These are phyloP conservation scores for Bipolaris bicolor DNA, from an alignment of 2,329 filamentous ascomycete genomes.

Conservation along the genomic window DNA sequence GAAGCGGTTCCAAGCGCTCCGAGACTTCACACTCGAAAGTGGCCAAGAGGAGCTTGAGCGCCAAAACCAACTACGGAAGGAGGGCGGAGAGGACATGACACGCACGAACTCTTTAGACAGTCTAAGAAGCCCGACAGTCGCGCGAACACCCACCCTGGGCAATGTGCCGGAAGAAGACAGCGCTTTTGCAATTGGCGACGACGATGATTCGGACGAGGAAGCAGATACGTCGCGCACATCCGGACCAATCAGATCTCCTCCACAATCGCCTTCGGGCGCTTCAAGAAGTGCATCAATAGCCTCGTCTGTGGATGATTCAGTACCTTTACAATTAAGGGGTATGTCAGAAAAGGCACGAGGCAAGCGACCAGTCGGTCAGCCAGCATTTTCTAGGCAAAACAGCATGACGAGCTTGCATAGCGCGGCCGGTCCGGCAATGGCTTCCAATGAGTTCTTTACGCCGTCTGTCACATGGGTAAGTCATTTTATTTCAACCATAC, in stretches of 20 bases:
- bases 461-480: slow-evolving; percentile 77
- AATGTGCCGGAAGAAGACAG: slow-evolving; percentile 78
- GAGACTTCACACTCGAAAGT: slow-evolving; percentile 88
- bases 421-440: slow-evolving; percentile 64
- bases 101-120: slow-evolving; percentile 71
- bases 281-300: slow-evolving; percentile 70
- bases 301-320: slow-evolving; percentile 73
- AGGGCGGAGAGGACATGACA: slow-evolving; percentile 47
- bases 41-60: slow-evolving; percentile 90
- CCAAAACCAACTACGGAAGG: slow-evolving; percentile 74
- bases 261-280: slow-evolving; percentile 43
- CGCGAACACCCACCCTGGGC: slow-evolving; percentile 63
- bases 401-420: slow-evolving; percentile 81
- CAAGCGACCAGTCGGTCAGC: slow-evolving; percentile 86
- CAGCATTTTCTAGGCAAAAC: slow-evolving; percentile 87
- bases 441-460: slow-evolving; percentile 69
- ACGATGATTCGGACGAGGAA: slow-evolving; percentile 69
- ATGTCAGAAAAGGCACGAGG: slow-evolving; percentile 98
- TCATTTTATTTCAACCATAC: not conserved
- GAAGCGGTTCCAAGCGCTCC: slow-evolving; percentile 82
- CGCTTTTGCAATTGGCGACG: slow-evolving; percentile 90
- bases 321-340: slow-evolving; percentile 81
- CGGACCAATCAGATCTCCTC: slow-evolving; percentile 40
- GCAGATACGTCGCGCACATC: slow-evolving; percentile 60
- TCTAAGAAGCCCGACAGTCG: slow-evolving; percentile 65